Conservation (phyloP, 169 alveolate genomes). For the Plasmodium gonderi region DNA sequence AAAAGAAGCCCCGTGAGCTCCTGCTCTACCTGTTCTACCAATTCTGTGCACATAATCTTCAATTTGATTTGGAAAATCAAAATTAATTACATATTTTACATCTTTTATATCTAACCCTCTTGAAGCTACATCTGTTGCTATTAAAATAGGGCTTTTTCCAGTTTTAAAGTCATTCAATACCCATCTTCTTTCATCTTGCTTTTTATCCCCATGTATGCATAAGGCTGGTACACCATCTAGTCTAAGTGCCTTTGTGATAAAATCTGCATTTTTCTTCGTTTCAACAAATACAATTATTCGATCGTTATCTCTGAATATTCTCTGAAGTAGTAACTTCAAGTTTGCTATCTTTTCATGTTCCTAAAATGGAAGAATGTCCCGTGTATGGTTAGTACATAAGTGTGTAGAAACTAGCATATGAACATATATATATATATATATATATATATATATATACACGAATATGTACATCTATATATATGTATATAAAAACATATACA, state of each 20-base stretch:
- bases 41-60: conserved; percentile 99
- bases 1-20: conserved; percentile 93
- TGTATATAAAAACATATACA: not conserved
- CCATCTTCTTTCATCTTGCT: conserved; percentile 93
- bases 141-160: conserved; percentile 95
- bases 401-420: not conserved
- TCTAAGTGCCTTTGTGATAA: conserved; percentile 90
- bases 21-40: conserved; percentile 98
- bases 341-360: conserved; percentile 67
- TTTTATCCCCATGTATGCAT: conserved; percentile 98
- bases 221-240: conserved; percentile 95
- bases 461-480: not conserved
- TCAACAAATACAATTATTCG: conserved; percentile 77
- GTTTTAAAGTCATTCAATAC: conserved; percentile 95
- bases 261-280: conserved; percentile 87
- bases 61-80: conserved; percentile 97
- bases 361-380: conserved; percentile 5
- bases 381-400: not conserved
- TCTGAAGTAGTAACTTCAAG: conserved; percentile 39
- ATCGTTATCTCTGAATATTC: conserved; percentile 61
- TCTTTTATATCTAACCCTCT: conserved; percentile 99
- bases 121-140: conserved; percentile 99
- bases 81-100: conserved; percentile 96
- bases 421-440: conserved; percentile 10
- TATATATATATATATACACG: not conserved